Conservation (phyloP, 2,329 filamentous ascomycete genomes). For the Pyrenochaeta sp. region DNA sequence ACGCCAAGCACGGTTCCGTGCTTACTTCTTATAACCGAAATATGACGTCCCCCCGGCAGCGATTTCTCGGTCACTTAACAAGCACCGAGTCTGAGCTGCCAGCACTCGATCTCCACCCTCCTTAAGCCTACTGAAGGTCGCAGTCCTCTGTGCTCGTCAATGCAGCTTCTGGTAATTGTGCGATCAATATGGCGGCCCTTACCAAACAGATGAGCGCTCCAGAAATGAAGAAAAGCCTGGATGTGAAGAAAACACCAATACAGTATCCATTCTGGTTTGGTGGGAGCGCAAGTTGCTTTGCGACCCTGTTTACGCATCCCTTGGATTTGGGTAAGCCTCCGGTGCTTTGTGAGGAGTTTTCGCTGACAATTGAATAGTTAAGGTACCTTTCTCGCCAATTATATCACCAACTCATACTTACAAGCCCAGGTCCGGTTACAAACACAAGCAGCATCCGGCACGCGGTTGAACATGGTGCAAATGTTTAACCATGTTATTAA, state of each 20-base stretch:
- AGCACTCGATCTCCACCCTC: not conserved
- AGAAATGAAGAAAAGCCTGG: constrained; percentile 52
- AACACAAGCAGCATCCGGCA: constrained; percentile 75
- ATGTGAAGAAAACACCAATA: constrained; percentile 52
- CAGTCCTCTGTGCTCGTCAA: constrained; percentile 13
- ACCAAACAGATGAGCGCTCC: constrained; percentile 43
- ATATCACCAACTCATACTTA: constrained; percentile 23
- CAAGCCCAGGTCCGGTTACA: constrained; percentile 79
- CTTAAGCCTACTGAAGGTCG: not conserved
- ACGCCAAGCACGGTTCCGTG: constrained; percentile 35
- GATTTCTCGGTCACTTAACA: constrained; percentile 33
- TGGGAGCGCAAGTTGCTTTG: constrained; percentile 90
- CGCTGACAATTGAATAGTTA: constrained; percentile 52
- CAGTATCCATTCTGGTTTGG: constrained; percentile 81
- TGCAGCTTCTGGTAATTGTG: constrained; percentile 20
- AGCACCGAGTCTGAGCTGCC: constrained; percentile 24
- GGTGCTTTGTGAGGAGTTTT: not conserved
- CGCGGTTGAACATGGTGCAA: constrained; percentile 78
- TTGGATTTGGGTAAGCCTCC: constrained; percentile 79
- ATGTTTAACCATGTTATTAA: constrained; percentile 85
- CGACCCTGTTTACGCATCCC: constrained; percentile 90
- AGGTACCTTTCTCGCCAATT: constrained; percentile 45
- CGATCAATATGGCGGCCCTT: constrained; percentile 50
- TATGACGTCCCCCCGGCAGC: constrained; percentile 34
- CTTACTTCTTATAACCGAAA: constrained; percentile 23